phyloP scores from a whole-genome alignment of 345 rosid species.

The Citrus medica region DNA sequence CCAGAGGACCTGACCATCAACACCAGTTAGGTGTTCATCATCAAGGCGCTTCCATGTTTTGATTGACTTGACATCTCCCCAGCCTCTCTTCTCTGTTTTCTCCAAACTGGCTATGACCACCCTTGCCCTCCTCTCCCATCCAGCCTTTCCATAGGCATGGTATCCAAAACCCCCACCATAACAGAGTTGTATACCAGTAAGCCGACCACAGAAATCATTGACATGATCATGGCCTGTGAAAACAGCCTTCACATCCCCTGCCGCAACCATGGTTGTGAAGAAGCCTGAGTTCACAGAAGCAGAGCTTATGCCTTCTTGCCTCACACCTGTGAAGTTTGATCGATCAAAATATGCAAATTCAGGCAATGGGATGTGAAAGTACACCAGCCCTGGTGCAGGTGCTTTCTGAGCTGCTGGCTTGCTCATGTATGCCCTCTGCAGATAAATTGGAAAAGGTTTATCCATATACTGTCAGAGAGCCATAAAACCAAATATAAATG shows the following conservation, averaged over 20 bases:
- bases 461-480: background rate
- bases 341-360: conserved; percentile 57
- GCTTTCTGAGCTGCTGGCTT: conserved; percentile 54
- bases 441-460: background rate
- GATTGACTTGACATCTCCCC: conserved; percentile 80
- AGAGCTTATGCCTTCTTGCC: conserved; percentile 66
- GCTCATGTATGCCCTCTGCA: conserved; percentile 58
- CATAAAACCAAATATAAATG: background rate
- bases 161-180: conserved; percentile 95
- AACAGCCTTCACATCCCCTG: conserved; percentile 85
- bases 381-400: conserved; percentile 83
- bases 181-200: conserved; percentile 73
- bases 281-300: conserved; percentile 84
- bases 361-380: conserved; percentile 89
- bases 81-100: conserved; percentile 44
- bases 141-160: conserved; percentile 93
- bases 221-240: conserved; percentile 88
- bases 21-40: conserved; percentile 54
- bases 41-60: conserved; percentile 94
- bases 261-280: conserved; percentile 69
- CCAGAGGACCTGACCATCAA: conserved; percentile 75
- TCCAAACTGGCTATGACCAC: conserved; percentile 69
- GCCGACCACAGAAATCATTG: conserved; percentile 78
- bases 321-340: conserved; percentile 65
- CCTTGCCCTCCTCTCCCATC: conserved; percentile 86